A percentile compares a stretch with the other conserved stretches of the same genome.
phyloP scores from a whole-genome alignment of 2,329 filamentous ascomycete genomes.

The Fusarium sp. region DNA sequence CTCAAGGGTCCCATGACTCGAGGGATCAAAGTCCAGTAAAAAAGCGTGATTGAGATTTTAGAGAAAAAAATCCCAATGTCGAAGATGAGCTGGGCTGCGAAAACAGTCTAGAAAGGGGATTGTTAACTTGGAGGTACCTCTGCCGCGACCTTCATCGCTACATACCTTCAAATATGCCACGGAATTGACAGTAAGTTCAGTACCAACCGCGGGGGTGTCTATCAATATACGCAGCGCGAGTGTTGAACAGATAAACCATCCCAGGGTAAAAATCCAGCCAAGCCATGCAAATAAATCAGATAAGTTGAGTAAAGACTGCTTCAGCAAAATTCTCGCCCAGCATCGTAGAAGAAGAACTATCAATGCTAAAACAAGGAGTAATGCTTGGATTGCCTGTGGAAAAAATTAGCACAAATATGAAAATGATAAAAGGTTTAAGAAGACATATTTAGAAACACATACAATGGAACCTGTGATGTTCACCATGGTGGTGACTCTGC shows the following conservation, averaged over 20 bases:
- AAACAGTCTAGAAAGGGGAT: not conserved
- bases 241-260: slow-evolving; percentile 32
- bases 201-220: slow-evolving; percentile 8
- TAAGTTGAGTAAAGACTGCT: not conserved
- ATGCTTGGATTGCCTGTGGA: slow-evolving; percentile 8
- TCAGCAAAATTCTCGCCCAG: slow-evolving; percentile 5
- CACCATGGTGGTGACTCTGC: too few species aligned
- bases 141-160: fast-evolving
- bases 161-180: slow-evolving; percentile 19
- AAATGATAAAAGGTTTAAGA: too few species aligned
- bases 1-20: slow-evolving; percentile 5
- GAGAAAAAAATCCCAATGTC: slow-evolving; percentile 23
- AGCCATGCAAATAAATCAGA: slow-evolving; percentile 13
- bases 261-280: slow-evolving; percentile 22
- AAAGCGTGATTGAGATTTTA: slow-evolving; percentile 26
- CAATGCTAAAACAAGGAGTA: slow-evolving; percentile 12
- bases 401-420: not conserved
- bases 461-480: too few species aligned
- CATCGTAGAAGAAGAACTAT: not conserved
- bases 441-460: too few species aligned
- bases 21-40: slow-evolving; percentile 25
- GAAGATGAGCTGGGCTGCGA: slow-evolving; percentile 22
- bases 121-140: not conserved
- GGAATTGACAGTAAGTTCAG: slow-evolving; percentile 7
- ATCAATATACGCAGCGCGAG: slow-evolving; percentile 18